These are phyloP conservation scores for Hyphopichia homilentoma DNA, from an alignment of 805 yeast species.

Conservation along the genomic window DNA sequence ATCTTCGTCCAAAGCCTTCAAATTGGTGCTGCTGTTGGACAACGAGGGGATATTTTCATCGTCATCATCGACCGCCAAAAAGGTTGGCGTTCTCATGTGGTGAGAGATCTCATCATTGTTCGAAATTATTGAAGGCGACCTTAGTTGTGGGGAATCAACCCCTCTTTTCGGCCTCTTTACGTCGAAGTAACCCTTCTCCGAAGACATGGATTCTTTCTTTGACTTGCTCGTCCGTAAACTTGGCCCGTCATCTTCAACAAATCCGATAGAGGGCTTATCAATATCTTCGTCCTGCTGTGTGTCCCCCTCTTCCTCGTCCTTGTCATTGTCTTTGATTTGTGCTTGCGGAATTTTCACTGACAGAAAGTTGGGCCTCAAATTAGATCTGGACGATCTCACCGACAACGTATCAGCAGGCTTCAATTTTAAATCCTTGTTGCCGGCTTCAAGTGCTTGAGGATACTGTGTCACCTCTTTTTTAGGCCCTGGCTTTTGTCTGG, in stretches of 20 bases:
- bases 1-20: not conserved
- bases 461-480: not conserved
- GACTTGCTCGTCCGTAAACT: constrained; percentile 4
- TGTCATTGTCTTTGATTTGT: constrained; percentile 61
- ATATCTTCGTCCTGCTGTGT: constrained; percentile 66
- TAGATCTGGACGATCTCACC: constrained; percentile 29
- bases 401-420: constrained; percentile 28
- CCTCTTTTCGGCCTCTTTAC: constrained; percentile 7
- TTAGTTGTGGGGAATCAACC: constrained; percentile 1
- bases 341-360: constrained; percentile 72
- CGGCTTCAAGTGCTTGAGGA: not conserved
- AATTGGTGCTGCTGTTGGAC: not conserved
- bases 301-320: constrained; percentile 43
- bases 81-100: constrained; percentile 32
- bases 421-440: no score
- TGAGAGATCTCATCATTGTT: constrained; percentile 33
- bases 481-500: not conserved
- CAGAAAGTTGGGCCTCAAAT: constrained; percentile 58
- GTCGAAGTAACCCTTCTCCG: constrained; percentile 6
- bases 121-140: constrained; percentile 33
- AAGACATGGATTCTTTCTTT: constrained; percentile 5
- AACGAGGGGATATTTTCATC: constrained; percentile 8
- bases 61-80: constrained; percentile 25
- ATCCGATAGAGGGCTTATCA: constrained; percentile 58
- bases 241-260: constrained; percentile 45